phyloP scores from a whole-genome alignment of 1,284 basidiomycete genomes.

The Dichomitus squalens region DNA sequence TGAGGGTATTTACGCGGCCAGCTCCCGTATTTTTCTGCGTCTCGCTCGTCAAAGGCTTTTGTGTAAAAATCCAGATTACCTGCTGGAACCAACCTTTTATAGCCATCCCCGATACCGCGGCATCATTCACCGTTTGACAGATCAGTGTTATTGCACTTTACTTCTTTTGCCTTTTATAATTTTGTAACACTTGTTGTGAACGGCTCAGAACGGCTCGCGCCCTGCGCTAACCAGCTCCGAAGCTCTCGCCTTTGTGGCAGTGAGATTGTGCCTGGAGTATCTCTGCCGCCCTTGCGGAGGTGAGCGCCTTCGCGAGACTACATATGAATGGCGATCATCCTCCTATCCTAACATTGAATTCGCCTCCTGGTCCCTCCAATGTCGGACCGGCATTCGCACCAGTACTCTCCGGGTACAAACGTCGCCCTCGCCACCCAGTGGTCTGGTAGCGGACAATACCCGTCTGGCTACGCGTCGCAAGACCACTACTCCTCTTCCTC shows the following conservation, averaged over 20 bases:
- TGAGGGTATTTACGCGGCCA: slow-evolving; percentile 26
- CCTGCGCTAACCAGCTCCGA: slow-evolving; percentile 17
- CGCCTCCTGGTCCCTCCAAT: slow-evolving; percentile 26
- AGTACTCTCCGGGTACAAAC: slow-evolving; percentile 29
- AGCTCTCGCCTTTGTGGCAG: slow-evolving; percentile 34
- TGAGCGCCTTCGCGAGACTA: slow-evolving; percentile 32
- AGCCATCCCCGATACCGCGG: slow-evolving; percentile 24
- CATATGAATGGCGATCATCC: slow-evolving; percentile 33
- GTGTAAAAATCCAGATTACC: slow-evolving; percentile 17
- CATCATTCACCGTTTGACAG: slow-evolving; percentile 30
- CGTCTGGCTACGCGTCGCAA: slow-evolving; percentile 30
- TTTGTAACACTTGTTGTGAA: slow-evolving; percentile 13
- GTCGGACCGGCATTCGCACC: slow-evolving; percentile 37
- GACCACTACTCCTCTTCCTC: slow-evolving; percentile 31
- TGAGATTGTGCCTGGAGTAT: slow-evolving; percentile 36
- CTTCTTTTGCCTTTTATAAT: slow-evolving; percentile 23
- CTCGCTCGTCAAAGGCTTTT: slow-evolving; percentile 12
- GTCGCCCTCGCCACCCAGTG: slow-evolving; percentile 31
- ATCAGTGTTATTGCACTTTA: slow-evolving; percentile 28
- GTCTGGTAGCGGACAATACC: slow-evolving; percentile 29
- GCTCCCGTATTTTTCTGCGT: slow-evolving; percentile 14
- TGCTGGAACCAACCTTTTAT: slow-evolving; percentile 22
- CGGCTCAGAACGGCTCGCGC: slow-evolving; percentile 13
- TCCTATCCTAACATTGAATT: slow-evolving; percentile 26
- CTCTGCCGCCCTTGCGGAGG: slow-evolving; percentile 10